These are phyloP conservation scores for Talaromyces piceae DNA, from an alignment of 2,329 filamentous ascomycete genomes.

Conservation along the genomic window DNA sequence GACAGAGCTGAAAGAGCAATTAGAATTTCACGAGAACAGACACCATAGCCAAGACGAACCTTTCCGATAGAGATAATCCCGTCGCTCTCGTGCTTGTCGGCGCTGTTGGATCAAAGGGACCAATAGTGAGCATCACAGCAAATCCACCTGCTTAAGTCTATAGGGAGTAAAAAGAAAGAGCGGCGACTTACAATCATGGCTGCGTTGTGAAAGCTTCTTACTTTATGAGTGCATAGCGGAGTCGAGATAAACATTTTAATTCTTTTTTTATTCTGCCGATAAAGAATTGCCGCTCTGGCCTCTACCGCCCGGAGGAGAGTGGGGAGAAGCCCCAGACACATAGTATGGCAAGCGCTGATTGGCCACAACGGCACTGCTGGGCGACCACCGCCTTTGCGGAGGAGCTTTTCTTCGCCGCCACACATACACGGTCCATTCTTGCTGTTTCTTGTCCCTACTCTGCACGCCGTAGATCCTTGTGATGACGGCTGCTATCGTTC, in stretches of 20 bases:
- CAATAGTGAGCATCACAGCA: no score
- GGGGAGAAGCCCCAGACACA: slow-evolving; percentile 20
- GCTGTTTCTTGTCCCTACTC: not conserved
- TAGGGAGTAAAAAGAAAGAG: no score
- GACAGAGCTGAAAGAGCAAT: slow-evolving; percentile 54
- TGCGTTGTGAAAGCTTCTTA: slow-evolving; percentile 1
- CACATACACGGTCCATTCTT: slow-evolving; percentile 1
- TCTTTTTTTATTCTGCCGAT: slow-evolving; percentile 30
- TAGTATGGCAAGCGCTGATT: slow-evolving; percentile 24
- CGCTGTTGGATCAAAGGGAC: slow-evolving; percentile 39
- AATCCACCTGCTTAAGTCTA: no score
- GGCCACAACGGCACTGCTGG: slow-evolving; percentile 12
- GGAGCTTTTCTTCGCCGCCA: slow-evolving; percentile 12
- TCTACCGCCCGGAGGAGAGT: not conserved
- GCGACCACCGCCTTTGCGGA: slow-evolving; percentile 11
- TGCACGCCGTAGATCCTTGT: not conserved
- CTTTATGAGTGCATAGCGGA: not conserved
- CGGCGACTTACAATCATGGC: slow-evolving; percentile 11
- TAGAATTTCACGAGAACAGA: not conserved
- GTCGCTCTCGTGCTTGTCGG: slow-evolving; percentile 68
- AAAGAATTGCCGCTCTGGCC: slow-evolving; percentile 14
- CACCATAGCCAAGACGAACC: slow-evolving; percentile 4
- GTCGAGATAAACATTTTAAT: slow-evolving; percentile 19
- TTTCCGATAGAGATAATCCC: slow-evolving; percentile 85
- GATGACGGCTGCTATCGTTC: not conserved